phyloP scores from a whole-genome alignment of 768 basidiomycete genomes.

The Termitomyces titanicus region DNA sequence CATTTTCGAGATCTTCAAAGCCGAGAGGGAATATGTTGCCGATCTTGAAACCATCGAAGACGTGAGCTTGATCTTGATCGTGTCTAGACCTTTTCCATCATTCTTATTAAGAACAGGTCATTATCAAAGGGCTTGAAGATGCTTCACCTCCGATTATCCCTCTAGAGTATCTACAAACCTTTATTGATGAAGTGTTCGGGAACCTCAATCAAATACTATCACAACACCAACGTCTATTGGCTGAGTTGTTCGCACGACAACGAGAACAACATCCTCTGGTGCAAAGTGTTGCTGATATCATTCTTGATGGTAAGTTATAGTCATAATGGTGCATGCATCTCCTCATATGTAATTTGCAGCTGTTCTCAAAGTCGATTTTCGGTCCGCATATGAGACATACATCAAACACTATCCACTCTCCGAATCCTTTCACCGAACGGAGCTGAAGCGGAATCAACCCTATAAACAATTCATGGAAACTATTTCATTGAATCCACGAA shows the following conservation, averaged over 20 bases:
- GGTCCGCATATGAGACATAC: conserved; percentile 70
- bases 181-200: conserved; percentile 80
- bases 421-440: conserved; percentile 76
- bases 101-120: conserved; percentile 46
- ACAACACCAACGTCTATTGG: conserved; percentile 68
- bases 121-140: conserved; percentile 59
- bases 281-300: conserved; percentile 78
- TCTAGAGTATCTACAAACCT: conserved; percentile 50
- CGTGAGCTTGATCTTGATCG: conserved; percentile 32
- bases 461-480: conserved; percentile 69
- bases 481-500: conserved; percentile 58
- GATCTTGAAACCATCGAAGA: conserved; percentile 73
- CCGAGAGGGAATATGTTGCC: conserved; percentile 82
- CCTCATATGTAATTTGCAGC: conserved; percentile 25
- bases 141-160: conserved; percentile 66
- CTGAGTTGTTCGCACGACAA: conserved; percentile 74
- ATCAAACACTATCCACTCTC: conserved; percentile 88
- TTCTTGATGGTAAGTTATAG: conserved; percentile 63
- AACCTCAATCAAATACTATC: conserved; percentile 69
- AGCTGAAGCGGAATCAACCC: conserved; percentile 61
- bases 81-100: background rate
- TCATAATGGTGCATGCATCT: background rate
- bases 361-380: conserved; percentile 46
- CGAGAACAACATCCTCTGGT: conserved; percentile 82
- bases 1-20: conserved; percentile 87